phyloP scores from a whole-genome alignment of 164 flowering plant species.

The Chimonanthus salicifolius region DNA sequence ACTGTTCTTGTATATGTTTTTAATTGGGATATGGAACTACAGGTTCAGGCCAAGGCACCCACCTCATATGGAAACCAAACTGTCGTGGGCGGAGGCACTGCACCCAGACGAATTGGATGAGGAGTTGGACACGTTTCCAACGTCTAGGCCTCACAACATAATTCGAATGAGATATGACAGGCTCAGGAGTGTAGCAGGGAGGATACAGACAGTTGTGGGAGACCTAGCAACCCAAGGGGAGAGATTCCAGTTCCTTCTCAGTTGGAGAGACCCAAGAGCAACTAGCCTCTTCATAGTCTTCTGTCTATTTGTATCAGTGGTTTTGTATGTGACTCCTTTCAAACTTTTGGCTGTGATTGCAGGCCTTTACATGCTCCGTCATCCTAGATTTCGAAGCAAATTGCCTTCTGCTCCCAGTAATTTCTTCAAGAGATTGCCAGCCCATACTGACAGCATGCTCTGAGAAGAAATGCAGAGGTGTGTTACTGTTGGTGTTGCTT shows the following conservation, averaged over 20 bases:
- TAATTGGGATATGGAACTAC: conserved; percentile 32
- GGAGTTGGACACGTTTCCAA: conserved; percentile 55
- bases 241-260: conserved; percentile 36
- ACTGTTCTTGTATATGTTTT: conserved; percentile 19
- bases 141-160: conserved; percentile 21
- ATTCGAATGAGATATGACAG: conserved; percentile 44
- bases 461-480: not conserved
- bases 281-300: conserved; percentile 34
- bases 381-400: conserved; percentile 38
- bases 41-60: conserved; percentile 40
- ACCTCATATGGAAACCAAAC: conserved; percentile 40
- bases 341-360: conserved; percentile 6
- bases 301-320: conserved; percentile 31
- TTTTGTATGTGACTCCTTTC: conserved; percentile 25
- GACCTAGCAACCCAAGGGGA: conserved; percentile 59
- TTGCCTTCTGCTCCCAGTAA: conserved; percentile 38
- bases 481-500: not conserved
- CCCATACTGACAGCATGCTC: conserved; percentile 44
- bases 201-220: conserved; percentile 38
- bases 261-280: conserved; percentile 66
- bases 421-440: conserved; percentile 53
- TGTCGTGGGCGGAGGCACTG: conserved; percentile 38
- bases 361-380: conserved; percentile 41
- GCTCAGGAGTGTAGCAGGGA: conserved; percentile 39
- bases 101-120: conserved; percentile 47